A percentile compares a stretch with the other conserved stretches of the same genome.
Evolutionary conservation across 2,329 filamentous ascomycete species (phyloP).

Genomic region (Fulvia fulva): DNA sequence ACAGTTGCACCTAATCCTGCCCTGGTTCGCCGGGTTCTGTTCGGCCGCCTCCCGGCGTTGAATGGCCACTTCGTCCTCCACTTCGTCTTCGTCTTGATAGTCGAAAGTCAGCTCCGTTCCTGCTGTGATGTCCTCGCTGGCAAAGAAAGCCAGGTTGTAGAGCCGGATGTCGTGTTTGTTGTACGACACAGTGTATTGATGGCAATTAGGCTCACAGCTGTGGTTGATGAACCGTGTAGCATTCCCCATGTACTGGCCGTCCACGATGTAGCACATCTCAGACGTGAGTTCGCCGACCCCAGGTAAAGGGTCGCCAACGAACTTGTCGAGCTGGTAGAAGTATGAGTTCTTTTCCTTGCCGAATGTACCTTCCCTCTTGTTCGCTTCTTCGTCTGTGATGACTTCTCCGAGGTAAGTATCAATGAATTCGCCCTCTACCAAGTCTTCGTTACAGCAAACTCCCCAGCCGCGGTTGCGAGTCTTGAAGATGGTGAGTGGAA

Average conservation of each 20-base stretch:
- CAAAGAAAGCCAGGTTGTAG: constrained; percentile 75
- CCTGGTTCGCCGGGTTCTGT: constrained; percentile 49
- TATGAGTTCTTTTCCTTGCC: constrained; percentile 70
- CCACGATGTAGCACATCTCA: constrained; percentile 45
- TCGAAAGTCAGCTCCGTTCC: constrained; percentile 75
- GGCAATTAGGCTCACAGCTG: constrained; percentile 72
- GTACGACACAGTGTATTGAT: constrained; percentile 74
- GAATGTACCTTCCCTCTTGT: constrained; percentile 56
- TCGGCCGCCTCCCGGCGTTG: constrained; percentile 36
- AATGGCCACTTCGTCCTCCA: constrained; percentile 31
- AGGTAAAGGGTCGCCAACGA: constrained; percentile 36
- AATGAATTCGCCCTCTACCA: constrained; percentile 71
- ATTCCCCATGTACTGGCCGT: constrained; percentile 72
- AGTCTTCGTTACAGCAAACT: constrained; percentile 60
- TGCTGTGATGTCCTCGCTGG: constrained; percentile 60
- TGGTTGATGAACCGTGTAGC: constrained; percentile 82
- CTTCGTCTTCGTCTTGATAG: constrained; percentile 64
- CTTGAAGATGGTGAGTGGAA: constrained; percentile 73
- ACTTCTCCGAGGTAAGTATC: constrained; percentile 69
- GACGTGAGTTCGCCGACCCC: constrained; percentile 50
- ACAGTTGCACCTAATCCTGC: constrained; percentile 49
- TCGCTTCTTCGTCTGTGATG: constrained; percentile 55
- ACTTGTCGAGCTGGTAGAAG: constrained; percentile 79
- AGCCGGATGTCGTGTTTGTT: constrained; percentile 70
- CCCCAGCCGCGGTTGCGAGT: constrained; percentile 75